A percentile compares a stretch with the other conserved stretches of the same genome.
phyloP scores from a whole-genome alignment of 257 asterid genomes.

The Ehretia macrophylla region DNA sequence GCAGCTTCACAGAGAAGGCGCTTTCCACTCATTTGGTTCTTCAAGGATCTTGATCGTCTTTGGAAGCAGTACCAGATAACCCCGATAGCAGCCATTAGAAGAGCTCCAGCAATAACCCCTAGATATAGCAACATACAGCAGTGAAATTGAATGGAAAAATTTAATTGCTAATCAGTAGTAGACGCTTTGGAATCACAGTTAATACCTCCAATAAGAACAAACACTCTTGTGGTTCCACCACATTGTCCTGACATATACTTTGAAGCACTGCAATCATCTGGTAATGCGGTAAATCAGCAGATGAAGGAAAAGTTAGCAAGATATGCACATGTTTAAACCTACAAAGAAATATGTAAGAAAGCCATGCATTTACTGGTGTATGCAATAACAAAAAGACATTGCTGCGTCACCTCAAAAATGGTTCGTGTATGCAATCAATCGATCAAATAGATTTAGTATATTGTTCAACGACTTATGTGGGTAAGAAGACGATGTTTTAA shows the following conservation, averaged over 20 bases:
- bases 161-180: not conserved
- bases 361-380: no score
- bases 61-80: slow-evolving; percentile 39
- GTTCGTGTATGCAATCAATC: no score
- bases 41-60: slow-evolving; percentile 37
- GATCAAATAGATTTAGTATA: no score
- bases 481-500: no score
- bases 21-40: slow-evolving; percentile 45
- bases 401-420: no score
- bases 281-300: slow-evolving; percentile 27
- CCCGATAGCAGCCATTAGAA: slow-evolving; percentile 31
- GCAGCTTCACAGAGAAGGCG: slow-evolving; percentile 68
- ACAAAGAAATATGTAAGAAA: no score
- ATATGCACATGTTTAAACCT: no score
- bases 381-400: no score
- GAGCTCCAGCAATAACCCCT: slow-evolving; percentile 75
- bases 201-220: slow-evolving; percentile 70
- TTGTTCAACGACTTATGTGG: no score
- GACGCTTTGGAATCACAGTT: not conserved
- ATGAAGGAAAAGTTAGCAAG: slow-evolving; percentile 11
- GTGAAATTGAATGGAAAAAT: not conserved
- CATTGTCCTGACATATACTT: slow-evolving; percentile 39
- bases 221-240: slow-evolving; percentile 37
- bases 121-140: not conserved
- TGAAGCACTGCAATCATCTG: slow-evolving; percentile 33